Percentiles rank a stretch among this genome's conserved stretches.
These are phyloP conservation scores for Claviceps sp. DNA, from an alignment of 2,329 filamentous ascomycete species.

Conservation along the genomic window DNA sequence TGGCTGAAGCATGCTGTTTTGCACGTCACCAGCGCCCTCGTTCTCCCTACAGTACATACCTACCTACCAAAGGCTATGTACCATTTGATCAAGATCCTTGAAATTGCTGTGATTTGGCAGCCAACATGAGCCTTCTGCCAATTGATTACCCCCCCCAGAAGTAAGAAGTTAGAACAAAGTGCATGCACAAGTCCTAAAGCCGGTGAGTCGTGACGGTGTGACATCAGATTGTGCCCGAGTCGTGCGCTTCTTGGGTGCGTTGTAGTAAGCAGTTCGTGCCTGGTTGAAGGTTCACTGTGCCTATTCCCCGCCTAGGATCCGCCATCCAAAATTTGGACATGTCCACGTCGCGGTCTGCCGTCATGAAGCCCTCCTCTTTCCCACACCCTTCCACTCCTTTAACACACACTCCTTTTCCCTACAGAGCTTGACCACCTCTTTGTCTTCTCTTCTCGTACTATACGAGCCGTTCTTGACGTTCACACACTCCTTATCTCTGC, in stretches of 20 bases:
- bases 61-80: no score
- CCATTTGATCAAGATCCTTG: conserved; percentile 1
- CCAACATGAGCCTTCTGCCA: neutral
- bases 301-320: neutral
- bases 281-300: neutral
- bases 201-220: neutral
- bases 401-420: neutral
- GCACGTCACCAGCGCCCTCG: neutral
- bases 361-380: neutral
- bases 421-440: neutral
- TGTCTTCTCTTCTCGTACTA: neutral
- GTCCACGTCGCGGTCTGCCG: neutral
- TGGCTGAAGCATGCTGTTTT: neutral
- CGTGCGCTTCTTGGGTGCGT: neutral
- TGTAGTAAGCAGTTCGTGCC: neutral
- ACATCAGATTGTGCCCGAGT: neutral
- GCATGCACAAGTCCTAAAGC: neutral
- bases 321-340: neutral
- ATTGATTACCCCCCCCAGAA: neutral
- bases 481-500: neutral
- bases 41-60: no score
- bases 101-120: conserved; percentile 5
- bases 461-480: neutral
- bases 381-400: neutral
- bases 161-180: neutral